A percentile compares a stretch with the other conserved stretches of the same genome.
These are phyloP conservation scores for Fusarium sp. DNA, from an alignment of 2,329 filamentous ascomycete species.

Conservation along the genomic window DNA sequence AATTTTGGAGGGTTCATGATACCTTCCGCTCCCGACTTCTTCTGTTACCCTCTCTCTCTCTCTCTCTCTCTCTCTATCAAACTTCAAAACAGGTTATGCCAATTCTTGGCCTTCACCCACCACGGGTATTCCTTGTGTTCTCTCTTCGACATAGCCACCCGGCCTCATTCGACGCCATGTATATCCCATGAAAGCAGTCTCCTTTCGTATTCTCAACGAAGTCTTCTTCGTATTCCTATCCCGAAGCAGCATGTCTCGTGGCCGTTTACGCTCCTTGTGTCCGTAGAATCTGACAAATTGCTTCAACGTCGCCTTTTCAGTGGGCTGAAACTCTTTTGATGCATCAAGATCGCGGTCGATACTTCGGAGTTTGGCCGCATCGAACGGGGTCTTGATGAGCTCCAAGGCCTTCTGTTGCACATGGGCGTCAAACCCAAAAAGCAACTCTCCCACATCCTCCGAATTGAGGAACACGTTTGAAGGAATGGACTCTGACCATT, in stretches of 20 bases:
- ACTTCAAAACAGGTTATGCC: background rate
- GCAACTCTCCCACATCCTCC: constrained; percentile 50
- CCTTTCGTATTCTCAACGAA: constrained; percentile 85
- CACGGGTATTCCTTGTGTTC: constrained; percentile 1
- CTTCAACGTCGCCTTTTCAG: constrained; percentile 61
- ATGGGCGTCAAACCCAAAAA: constrained; percentile 57
- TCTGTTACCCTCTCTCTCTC: background rate
- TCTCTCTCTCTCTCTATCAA: no score
- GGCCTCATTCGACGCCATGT: constrained; percentile 75
- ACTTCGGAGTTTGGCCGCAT: constrained; percentile 62
- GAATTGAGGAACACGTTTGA: constrained; percentile 50
- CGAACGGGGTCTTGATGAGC: constrained; percentile 63
- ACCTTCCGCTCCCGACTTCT: no score
- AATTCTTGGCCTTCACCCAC: constrained; percentile 1
- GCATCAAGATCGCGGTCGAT: constrained; percentile 64
- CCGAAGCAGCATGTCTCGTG: constrained; percentile 86
- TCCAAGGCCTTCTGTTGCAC: constrained; percentile 60
- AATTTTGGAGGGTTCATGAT: constrained; percentile 9
- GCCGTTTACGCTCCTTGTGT: constrained; percentile 78
- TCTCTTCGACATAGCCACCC: constrained; percentile 48
- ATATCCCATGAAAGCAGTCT: constrained; percentile 89
- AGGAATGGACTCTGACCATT: constrained; percentile 66
- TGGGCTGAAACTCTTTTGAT: constrained; percentile 50
- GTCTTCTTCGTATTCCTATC: constrained; percentile 75
- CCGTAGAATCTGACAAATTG: constrained; percentile 66